Percentiles rank a stretch among this genome's conserved stretches.
Evolutionary conservation across 805 yeast species (phyloP).

Genomic region (Torulaspora maleeae): DNA sequence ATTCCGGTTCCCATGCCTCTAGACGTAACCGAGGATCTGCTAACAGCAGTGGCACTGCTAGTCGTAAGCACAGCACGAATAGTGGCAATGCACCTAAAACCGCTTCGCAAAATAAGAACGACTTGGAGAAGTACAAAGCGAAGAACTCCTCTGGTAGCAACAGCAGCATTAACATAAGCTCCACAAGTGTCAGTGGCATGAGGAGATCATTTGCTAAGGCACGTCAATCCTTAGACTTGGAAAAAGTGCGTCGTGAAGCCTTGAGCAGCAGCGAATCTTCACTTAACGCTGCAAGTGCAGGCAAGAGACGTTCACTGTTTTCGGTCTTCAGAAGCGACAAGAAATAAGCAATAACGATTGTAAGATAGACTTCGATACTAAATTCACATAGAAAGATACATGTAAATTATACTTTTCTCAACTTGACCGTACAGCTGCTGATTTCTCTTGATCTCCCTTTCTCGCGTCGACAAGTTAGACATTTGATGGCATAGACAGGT

Average conservation of each 20-base stretch:
- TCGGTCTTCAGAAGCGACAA: constrained; percentile 30
- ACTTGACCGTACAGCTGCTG: not conserved
- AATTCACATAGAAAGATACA: constrained; percentile 3
- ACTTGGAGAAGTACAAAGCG: constrained; percentile 16
- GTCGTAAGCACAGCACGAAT: constrained; percentile 12
- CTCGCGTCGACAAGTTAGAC: constrained; percentile 1
- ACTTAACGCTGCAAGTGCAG: constrained; percentile 5
- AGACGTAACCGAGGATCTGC: constrained; percentile 5
- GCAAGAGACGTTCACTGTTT: constrained; percentile 30
- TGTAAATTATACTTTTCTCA: constrained; percentile 3
- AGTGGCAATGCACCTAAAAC: not conserved
- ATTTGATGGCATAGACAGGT: not conserved
- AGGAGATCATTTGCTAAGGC: constrained; percentile 26
- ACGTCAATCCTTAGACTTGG: constrained; percentile 32
- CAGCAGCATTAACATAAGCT: constrained; percentile 14
- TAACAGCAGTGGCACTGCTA: constrained; percentile 3
- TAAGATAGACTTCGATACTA: not conserved
- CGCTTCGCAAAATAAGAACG: constrained; percentile 8
- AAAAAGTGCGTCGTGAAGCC: constrained; percentile 26
- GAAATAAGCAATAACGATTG: constrained; percentile 10
- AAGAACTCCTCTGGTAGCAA: constrained; percentile 17
- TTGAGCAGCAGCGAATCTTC: constrained; percentile 12
- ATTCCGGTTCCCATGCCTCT: constrained; percentile 2
- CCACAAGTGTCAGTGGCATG: constrained; percentile 10
- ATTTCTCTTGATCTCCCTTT: not conserved